phyloP scores from a whole-genome alignment of 108 stramenopile genomes.

The Discostella pseudostelligera region DNA sequence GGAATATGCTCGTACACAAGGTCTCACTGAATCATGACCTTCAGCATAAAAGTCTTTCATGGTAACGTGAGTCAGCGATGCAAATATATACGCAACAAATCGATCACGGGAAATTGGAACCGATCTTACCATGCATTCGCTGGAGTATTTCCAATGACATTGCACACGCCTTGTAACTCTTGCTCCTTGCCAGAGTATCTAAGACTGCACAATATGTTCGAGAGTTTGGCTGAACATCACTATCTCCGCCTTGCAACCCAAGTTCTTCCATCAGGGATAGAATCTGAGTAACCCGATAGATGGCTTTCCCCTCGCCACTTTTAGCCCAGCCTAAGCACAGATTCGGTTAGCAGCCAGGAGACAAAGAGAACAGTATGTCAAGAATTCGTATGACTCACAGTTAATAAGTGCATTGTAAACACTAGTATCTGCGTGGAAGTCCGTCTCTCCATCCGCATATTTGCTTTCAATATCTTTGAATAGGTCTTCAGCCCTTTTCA shows the following conservation, averaged over 20 bases:
- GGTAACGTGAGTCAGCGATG: too few relatives aligned
- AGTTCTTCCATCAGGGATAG: conserved; percentile 37
- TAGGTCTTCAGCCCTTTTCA: conserved; percentile 29
- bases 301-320: conserved; percentile 30
- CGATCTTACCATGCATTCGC: conserved; percentile 29
- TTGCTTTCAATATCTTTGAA: conserved; percentile 35
- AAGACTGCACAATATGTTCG: conserved; percentile 39
- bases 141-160: conserved; percentile 38
- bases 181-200: conserved; percentile 32
- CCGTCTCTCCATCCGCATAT: conserved; percentile 34
- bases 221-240: conserved; percentile 35
- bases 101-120: not conserved
- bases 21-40: conserved; percentile 34
- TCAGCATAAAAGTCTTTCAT: conserved; percentile 25
- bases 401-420: conserved; percentile 43
- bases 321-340: conserved; percentile 39
- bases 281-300: conserved; percentile 33
- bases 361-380: too few relatives aligned
- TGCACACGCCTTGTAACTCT: conserved; percentile 28
- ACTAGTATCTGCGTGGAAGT: conserved; percentile 26
- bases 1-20: conserved; percentile 38
- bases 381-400: conserved; percentile 11
- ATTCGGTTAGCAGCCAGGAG: not conserved
- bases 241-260: conserved; percentile 38
- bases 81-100: not conserved